Evolutionary conservation across 352 stramenopile species (phyloP), one percentile per base, ranked within the genome.

Genomic region (Phytophthora niederhauseri): DNA sequence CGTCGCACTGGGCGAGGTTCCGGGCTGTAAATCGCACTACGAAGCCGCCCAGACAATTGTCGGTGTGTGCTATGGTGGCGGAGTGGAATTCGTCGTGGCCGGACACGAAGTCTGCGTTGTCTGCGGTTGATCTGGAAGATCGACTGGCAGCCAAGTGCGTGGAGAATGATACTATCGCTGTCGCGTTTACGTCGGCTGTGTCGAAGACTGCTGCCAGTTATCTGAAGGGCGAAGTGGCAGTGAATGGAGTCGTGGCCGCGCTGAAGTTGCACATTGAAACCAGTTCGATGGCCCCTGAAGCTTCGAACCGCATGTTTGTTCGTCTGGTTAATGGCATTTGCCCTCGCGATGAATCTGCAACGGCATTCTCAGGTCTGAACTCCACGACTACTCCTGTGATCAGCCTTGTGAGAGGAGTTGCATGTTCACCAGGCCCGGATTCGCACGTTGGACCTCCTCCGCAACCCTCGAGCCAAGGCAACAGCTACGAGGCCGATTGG

Each of bases 1-100:
- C 54, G 4, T 68, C 72, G 43, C 62, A 54, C 30, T 84, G 74
- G 74, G 74, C 70, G 4, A 71, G 74, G 22, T 84, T 84, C 38
- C 46, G 73, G 26, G 12, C 61, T 17, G n/a, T 66, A 14, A 62
- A 62, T n/a, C 9, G 38, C 14, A 41, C 4, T 20, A 22, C 8
- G 15, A 50, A 24, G 19, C 6, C 36, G 15, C 28, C 22, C 43
- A 53, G 12, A 6, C 24, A 8, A 0, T 20, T 67, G 19, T 66
- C 57, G 15, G 34, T 72, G 9, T 84, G 76, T 11, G 38, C 78
- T 14, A 70, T 70, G 46, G 50, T 80, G 31, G 65, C 54, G 0
- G 49, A 81, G 12, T 82, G 76, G 71, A 56, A 79, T 36, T 54
- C 28, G 22, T 69, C 52, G 0, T 74, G 61, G 70, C 50, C 34